Evolutionary conservation across 495 filamentous ascomycete species (phyloP), one percentile per base, ranked within the genome.

Genomic region (Pseudevernia furfuracea): DNA sequence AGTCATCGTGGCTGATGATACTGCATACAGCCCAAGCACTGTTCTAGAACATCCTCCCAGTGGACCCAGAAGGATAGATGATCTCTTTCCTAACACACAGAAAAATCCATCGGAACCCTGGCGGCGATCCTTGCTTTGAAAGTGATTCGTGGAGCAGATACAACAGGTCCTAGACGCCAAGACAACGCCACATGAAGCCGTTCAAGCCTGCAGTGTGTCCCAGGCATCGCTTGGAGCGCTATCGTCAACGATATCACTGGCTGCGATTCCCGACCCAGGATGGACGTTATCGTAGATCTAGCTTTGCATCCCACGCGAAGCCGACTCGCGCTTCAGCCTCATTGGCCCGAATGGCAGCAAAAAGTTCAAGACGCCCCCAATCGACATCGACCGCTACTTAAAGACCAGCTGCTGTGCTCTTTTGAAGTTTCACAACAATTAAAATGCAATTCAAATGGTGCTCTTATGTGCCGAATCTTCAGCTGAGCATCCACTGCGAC

Each of bases 311-410:
- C 62, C 62, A 64, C 62, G 41, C 56, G 36, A 59, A 64, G 62
- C 62, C 53, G 46, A 57, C 36, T 59, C 19, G 62, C 62, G 62
- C 62, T 58, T 17, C 41, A n/a, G n/a, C 32, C 25, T 64, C 32
- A 64, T 64, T 64, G 55, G 62, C 56, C 41, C 62, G 62, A 64
- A 64, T 64, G 44, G 41, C 43, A 52, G 53, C 56, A 48, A 41
- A 41, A 57, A 23, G 6, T 59, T 59, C 39, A 25, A 59, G 25
- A 59, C 30, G 41, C 57, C 19, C 32, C 62, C 62, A 64, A 64
- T 64, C 38, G 41, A 38, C 58, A 34, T 52, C 32, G 32, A 34
- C 56, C 62, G 62, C 62, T 59, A 59, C 12, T 64, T 23, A 38
- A 59, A 17, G 21, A 59, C 28, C 32, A 58, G 36, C n/a, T 64